Evolutionary conservation across 768 basidiomycete genomes (phyloP), one percentile per base, ranked within the genome.

Genomic region (Paxillus involutus): DNA sequence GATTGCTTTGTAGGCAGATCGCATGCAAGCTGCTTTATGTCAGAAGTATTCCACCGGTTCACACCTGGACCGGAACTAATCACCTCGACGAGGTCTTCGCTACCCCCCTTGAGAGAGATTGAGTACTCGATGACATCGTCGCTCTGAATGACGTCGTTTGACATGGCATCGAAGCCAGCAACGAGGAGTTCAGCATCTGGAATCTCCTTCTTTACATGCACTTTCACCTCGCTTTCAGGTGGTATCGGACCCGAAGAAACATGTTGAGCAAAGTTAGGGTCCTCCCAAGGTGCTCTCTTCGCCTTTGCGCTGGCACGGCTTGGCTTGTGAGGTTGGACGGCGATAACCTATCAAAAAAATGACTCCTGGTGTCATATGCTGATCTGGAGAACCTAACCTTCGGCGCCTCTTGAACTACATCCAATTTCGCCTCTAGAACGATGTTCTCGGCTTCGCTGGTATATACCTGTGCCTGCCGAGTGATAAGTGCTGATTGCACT

Each of bases 251-350:
- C 33, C 24, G 53, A 51, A 14, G 13, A 2, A n/a, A 17, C 39
- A 21, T 44, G 42, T 36, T 49, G 57, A 21, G 56, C 44, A 33
- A 67, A 64, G 37, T 59, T 59, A 32, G 59, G 48, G 32, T 60
- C 58, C 45, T 66, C 68, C 69, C 68, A 71, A 11, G 71, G 67
- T 7, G 72, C 72, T 59, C 70, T 68, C 42, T 51, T 59, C 10
- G 61, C 47, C 45, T 69, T 71, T n/a, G 36, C 14, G 32, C 37
- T 41, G 14, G 17, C 42, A 40, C 46, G 35, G 46, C 17, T 51
- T 14, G 41, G 35, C 46, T 48, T 35, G 41, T 39, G 33, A 19
- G 29, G 24, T 24, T 41, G 36, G 26, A 37, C 44, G 48, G 29
- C 30, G 16, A 21, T 21, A 40, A 13, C 21, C 63, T 66, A 17